phyloP scores from a whole-genome alignment of 495 filamentous ascomycete genomes.

The Aspergillus kassunensis region DNA sequence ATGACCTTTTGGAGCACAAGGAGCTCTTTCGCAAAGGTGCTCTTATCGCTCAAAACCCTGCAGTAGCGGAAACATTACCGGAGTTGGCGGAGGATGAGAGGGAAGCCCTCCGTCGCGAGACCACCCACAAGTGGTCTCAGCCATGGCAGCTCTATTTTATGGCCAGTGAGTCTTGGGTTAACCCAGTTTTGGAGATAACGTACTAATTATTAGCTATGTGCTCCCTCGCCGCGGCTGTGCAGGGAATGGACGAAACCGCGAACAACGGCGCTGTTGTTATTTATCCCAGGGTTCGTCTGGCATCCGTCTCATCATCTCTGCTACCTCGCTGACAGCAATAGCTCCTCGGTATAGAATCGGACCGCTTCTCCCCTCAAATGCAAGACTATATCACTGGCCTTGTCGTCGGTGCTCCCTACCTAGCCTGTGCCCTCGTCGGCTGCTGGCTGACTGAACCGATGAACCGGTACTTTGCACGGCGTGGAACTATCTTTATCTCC shows the following conservation, averaged over 20 bases:
- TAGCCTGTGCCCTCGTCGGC: constrained; percentile 42
- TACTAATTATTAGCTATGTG: constrained; percentile 33
- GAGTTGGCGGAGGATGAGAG: constrained; percentile 47
- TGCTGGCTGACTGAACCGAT: constrained; percentile 55
- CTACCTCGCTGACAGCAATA: neutral
- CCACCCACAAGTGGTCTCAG: constrained; percentile 54
- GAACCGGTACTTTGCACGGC: constrained; percentile 51
- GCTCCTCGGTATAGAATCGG: constrained; percentile 10
- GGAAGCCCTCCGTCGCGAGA: constrained; percentile 40
- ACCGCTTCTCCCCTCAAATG: constrained; percentile 19
- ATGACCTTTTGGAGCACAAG: constrained; percentile 40
- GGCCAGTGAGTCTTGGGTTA: constrained; percentile 29
- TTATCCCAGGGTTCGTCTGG: constrained; percentile 44
- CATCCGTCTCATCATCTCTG: no score
- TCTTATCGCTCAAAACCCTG: constrained; percentile 48
- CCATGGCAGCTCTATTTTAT: constrained; percentile 55
- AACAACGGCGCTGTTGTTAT: constrained; percentile 74
- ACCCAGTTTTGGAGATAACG: constrained; percentile 20
- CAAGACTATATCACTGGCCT: constrained; percentile 38
- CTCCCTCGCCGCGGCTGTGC: constrained; percentile 50
- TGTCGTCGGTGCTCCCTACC: constrained; percentile 45
- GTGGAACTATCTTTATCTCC: constrained; percentile 56
- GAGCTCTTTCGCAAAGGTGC: constrained; percentile 51
- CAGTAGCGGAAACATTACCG: constrained; percentile 31
- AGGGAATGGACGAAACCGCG: constrained; percentile 73